Evolutionary conservation across 2,329 filamentous ascomycete genomes (phyloP).

Genomic region (Neopestalotiopsis sp.): DNA sequence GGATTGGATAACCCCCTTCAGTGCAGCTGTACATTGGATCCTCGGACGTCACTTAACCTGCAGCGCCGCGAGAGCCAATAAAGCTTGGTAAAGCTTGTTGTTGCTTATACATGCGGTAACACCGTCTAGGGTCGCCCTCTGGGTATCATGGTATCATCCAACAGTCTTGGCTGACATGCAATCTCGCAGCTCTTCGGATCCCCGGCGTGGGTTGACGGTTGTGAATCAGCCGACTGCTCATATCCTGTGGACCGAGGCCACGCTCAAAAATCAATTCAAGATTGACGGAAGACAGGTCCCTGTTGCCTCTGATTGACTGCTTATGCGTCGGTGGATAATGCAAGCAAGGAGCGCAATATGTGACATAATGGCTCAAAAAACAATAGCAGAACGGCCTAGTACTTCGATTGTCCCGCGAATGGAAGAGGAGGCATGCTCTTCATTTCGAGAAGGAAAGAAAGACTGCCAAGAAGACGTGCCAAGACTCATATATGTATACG

Average conservation of each 20-base stretch:
- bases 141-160: neutral
- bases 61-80: conserved; percentile 6
- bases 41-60: neutral
- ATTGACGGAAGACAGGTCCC: too few species aligned
- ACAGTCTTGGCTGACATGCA: neutral
- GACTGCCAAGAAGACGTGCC: neutral
- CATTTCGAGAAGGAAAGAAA: neutral
- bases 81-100: conserved; percentile 19
- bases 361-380: neutral
- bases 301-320: too few species aligned
- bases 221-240: too few species aligned
- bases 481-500: conserved; percentile 16
- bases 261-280: too few species aligned
- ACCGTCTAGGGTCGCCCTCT: neutral
- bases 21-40: neutral
- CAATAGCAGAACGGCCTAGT: neutral
- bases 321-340: too few species aligned
- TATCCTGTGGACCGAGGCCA: too few species aligned
- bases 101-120: conserved; percentile 8
- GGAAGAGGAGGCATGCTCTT: neutral
- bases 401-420: neutral
- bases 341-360: neutral
- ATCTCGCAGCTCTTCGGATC: neutral
- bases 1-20: neutral
- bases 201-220: neutral